These are phyloP conservation scores for Eimeria maxima DNA, from an alignment of 169 alveolate species.

Conservation along the genomic window DNA sequence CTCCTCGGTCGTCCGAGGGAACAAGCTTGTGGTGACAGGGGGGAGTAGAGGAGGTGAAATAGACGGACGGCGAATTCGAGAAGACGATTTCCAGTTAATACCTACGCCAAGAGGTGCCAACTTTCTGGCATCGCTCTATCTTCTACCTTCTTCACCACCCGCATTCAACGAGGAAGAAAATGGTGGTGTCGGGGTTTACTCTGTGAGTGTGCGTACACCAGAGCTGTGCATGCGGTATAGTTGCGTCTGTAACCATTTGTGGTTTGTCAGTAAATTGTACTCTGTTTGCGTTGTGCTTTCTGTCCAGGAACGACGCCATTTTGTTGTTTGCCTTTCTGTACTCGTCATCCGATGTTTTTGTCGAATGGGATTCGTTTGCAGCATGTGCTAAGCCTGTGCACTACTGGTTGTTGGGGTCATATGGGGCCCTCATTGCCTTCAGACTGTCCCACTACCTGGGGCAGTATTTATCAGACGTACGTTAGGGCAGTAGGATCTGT, in stretches of 20 bases:
- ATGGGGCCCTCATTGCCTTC: slow-evolving; percentile 86
- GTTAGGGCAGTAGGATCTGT: neutral
- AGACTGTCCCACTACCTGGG: slow-evolving; percentile 88
- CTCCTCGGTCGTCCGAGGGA: neutral
- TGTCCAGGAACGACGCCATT: slow-evolving; percentile 87
- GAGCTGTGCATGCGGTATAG: neutral
- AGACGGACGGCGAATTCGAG: neutral
- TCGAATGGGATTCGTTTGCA: slow-evolving; percentile 89
- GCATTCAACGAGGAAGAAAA: neutral
- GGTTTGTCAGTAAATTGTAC: neutral
- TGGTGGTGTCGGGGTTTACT: slow-evolving; percentile 57
- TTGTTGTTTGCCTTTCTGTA: slow-evolving; percentile 87
- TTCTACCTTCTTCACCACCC: neutral
- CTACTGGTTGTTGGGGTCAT: slow-evolving; percentile 89
- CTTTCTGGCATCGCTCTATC: neutral
- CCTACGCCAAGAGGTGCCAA: neutral
- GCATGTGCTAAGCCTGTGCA: slow-evolving; percentile 89
- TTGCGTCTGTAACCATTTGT: neutral
- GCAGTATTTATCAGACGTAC: slow-evolving; percentile 86
- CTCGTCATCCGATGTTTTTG: slow-evolving; percentile 87
- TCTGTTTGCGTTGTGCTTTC: neutral
- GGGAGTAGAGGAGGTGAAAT: neutral
- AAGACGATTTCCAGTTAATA: neutral
- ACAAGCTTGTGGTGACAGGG: neutral
- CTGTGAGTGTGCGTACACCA: slow-evolving; percentile 14